Base-by-base conservation (phyloP, 805 yeast genomes). In the Soucietia sequanensis region DNA sequence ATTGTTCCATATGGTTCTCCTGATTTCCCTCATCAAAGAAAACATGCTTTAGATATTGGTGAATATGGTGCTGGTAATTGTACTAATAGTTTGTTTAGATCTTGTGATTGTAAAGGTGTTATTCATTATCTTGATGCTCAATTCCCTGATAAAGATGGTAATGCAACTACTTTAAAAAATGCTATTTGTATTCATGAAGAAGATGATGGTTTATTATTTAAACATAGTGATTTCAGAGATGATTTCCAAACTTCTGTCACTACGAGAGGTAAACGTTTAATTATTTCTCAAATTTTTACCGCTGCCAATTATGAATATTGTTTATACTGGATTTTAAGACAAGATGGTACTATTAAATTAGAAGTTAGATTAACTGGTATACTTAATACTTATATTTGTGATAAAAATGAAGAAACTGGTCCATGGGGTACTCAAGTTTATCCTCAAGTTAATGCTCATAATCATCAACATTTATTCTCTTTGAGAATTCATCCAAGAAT, bases 251-350 rank as follows among this genome's bases (percentile, higher is more conserved):
- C 91, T 35, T 76, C 84, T 23, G 75, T 84, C 47, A 83, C 79
- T 42, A 80, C 88, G 33, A 76, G 95, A 66, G 84, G 88, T 33
- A 80, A 83, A 48, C 80, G 75, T 60, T 72, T 84, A 60, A 73
- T 84, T 39, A 67, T 85, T 37, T 83, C 90, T 16, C 91, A 84
- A 64, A 81, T 84, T 55, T 84, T 84, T 68, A 84, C 95, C 32
- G 91, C 91, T 49, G 88, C 90, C 32, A 84, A 85, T 72, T 83
- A 83, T 58, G 95, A 84, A 68, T 84, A 84, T 70, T 81, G 89
- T 65, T 68, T 84, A 56, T 84, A 84, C 72, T 84, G 89, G 88
- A 78, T 70, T 45, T 81, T 84, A 66, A 75, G 83, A 70, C 89
- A 84, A 67, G 93, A 84, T 60, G 95, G 91, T 56, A 78, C 88